A percentile compares a stretch with the other conserved stretches of the same genome.
phyloP scores from a whole-genome alignment of 139 green algal species.

The Pseudopediastrum boryanum region DNA sequence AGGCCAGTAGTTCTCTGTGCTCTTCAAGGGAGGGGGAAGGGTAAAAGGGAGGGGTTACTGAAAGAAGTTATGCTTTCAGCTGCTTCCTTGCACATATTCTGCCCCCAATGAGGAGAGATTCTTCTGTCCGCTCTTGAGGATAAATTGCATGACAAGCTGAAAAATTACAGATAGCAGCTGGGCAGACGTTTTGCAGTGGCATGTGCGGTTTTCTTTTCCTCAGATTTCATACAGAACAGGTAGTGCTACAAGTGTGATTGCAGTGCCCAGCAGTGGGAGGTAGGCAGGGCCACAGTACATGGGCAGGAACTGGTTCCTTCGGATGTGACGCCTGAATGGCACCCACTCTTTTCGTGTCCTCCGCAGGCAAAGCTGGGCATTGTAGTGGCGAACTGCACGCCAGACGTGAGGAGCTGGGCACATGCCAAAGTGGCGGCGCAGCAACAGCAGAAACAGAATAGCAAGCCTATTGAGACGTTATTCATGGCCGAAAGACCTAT shows the following conservation, averaged over 20 bases:
- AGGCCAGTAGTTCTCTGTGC: not conserved
- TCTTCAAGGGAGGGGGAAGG: not conserved
- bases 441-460: not conserved
- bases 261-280: not conserved
- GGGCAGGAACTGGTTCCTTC: not conserved
- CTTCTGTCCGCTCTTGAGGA: no score
- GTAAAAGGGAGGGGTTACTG: not conserved
- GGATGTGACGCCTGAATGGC: not conserved
- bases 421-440: not conserved
- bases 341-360: not conserved
- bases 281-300: not conserved
- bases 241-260: not conserved
- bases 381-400: conserved; percentile 14
- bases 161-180: not conserved
- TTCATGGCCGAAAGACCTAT: conserved; percentile 7
- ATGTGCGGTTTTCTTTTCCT: not conserved
- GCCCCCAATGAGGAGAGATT: no score
- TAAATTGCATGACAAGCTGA: no score
- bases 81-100: no score
- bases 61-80: not conserved
- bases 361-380: not conserved
- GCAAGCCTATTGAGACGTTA: not conserved
- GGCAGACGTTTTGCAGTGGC: not conserved
- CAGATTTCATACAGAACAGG: not conserved
- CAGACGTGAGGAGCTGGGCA: conserved; percentile 22